Evolutionary conservation across 805 yeast genomes (phyloP).

Genomic region (Zygosaccharomyces pseudorouxii): DNA sequence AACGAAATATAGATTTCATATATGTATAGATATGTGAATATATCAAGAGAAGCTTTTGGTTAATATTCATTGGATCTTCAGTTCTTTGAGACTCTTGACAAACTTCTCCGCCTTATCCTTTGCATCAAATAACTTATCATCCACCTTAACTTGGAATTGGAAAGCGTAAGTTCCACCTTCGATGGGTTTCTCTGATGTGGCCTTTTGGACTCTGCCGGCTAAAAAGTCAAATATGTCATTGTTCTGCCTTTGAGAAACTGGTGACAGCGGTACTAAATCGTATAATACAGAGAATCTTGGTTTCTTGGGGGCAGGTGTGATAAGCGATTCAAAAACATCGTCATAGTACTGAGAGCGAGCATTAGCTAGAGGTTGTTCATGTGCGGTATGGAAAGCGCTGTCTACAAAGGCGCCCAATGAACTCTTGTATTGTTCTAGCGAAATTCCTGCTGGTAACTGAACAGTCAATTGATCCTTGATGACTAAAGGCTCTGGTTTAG

Average conservation of each 20-base stretch:
- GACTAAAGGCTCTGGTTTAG: constrained; percentile 32
- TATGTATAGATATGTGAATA: constrained; percentile 1
- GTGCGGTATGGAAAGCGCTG: constrained; percentile 39
- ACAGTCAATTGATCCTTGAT: constrained; percentile 30
- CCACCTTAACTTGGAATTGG: constrained; percentile 21
- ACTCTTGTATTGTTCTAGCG: constrained; percentile 37
- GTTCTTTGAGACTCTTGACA: constrained; percentile 21
- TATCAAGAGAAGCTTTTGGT: neutral
- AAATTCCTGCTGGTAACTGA: constrained; percentile 29
- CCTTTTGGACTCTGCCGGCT: constrained; percentile 10
- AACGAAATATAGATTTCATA: neutral
- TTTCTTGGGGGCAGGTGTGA: constrained; percentile 39
- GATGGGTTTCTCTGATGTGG: neutral
- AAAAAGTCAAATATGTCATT: constrained; percentile 29
- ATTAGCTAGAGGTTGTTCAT: constrained; percentile 19
- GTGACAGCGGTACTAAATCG: constrained; percentile 17
- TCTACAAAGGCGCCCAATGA: constrained; percentile 46
- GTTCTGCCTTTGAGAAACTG: constrained; percentile 6
- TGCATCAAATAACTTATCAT: constrained; percentile 23
- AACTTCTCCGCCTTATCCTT: constrained; percentile 25
- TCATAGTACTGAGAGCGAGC: constrained; percentile 48
- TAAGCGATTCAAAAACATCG: constrained; percentile 54
- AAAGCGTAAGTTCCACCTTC: constrained; percentile 17
- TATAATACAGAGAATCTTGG: constrained; percentile 28
- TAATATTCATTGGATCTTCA: constrained; percentile 9